Conservation (phyloP, 257 asterid species). For the Plectranthus barbatus region DNA sequence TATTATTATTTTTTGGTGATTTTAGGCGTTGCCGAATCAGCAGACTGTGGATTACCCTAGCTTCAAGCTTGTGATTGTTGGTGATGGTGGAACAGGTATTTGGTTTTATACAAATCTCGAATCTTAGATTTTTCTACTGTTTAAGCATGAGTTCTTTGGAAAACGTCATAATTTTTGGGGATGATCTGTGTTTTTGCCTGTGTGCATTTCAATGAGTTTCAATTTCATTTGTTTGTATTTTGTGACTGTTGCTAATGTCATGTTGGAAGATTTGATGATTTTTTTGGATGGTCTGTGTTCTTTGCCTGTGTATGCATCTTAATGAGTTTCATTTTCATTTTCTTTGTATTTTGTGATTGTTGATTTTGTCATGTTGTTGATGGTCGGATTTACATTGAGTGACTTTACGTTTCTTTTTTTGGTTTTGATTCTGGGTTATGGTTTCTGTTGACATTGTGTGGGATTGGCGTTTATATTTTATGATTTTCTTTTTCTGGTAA, state of each 20-base stretch:
- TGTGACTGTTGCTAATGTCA: no score
- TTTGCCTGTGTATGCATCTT: no score
- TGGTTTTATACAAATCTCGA: background rate
- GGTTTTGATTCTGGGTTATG: background rate
- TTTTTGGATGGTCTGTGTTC: no score
- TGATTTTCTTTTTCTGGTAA: background rate
- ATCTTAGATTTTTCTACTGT: background rate
- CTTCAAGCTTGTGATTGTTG: constrained; percentile 84
- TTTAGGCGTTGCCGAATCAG: constrained; percentile 68
- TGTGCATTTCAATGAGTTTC: background rate
- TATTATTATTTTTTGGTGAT: background rate
- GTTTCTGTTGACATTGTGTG: background rate
- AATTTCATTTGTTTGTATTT: background rate
- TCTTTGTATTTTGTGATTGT: background rate
- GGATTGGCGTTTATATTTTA: background rate
- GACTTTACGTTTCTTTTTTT: background rate
- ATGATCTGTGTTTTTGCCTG: background rate
- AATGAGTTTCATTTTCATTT: no score
- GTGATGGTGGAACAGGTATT: constrained; percentile 86
- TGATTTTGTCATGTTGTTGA: background rate
- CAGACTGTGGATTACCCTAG: constrained; percentile 79
- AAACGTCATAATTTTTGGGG: background rate
- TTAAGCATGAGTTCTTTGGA: background rate
- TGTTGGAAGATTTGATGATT: no score
- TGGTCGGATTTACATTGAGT: background rate